Evolutionary conservation across 768 basidiomycete genomes (phyloP).

Genomic region (Mycena leptocephala): DNA sequence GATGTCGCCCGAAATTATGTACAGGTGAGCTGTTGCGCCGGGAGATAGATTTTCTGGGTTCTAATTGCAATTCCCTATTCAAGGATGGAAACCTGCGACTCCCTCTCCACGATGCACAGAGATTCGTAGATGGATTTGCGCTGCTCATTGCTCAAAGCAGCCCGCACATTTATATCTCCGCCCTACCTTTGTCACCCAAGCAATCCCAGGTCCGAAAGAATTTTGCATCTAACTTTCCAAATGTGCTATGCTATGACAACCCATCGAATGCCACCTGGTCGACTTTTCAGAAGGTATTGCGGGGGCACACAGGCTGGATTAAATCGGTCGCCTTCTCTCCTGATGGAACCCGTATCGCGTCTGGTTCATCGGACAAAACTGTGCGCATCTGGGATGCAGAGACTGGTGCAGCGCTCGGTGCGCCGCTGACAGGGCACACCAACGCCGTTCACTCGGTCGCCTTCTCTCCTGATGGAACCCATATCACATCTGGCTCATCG

Average conservation of each 20-base stretch:
- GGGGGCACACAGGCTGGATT: neutral
- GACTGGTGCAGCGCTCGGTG: neutral
- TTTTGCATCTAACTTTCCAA: no score
- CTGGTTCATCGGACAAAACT: neutral
- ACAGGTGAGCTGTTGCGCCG: neutral
- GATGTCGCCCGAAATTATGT: neutral
- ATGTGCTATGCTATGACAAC: no score
- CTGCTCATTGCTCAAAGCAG: no score
- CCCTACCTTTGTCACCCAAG: no score
- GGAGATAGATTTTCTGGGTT: no score
- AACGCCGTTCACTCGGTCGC: neutral
- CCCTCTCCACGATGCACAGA: no score
- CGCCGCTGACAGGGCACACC: neutral
- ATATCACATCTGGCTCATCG: neutral
- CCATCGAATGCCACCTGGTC: no score
- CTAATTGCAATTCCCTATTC: no score
- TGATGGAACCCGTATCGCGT: neutral
- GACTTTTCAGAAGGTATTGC: neutral
- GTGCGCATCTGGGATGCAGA: neutral
- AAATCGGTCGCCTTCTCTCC: neutral
- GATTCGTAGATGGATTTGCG: no score
- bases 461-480: neutral
- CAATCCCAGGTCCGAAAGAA: no score
- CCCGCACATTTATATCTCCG: no score
- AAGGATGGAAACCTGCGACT: no score